Percentiles rank a stretch among this genome's conserved stretches.
Conservation (phyloP, 306 rosid genomes). For the Cicer yamashitae region DNA sequence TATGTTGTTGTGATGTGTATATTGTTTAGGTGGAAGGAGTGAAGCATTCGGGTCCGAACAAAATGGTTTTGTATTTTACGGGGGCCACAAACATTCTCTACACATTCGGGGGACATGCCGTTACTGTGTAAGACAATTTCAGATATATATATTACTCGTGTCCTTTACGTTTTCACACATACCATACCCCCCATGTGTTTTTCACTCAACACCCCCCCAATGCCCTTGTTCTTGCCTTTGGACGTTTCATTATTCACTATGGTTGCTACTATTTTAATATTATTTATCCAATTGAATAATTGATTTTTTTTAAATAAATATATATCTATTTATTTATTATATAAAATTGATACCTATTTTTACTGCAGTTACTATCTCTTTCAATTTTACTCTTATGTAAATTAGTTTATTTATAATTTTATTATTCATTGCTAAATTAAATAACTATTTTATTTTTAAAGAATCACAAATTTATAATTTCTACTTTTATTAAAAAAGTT, state of each 20-base stretch:
- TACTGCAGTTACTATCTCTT: no score
- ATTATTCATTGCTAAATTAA: no score
- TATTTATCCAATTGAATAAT: no score
- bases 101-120: constrained; percentile 99
- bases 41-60: constrained; percentile 89
- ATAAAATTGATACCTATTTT: no score
- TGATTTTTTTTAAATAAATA: no score
- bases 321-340: no score
- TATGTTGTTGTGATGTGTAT: constrained; percentile 10
- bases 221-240: constrained; percentile 11
- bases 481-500: no score
- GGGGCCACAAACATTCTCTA: constrained; percentile 99
- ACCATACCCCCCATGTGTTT: constrained; percentile 3
- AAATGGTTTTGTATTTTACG: constrained; percentile 88
- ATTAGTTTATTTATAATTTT: no score
- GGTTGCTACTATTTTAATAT: no score
- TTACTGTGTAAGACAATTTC: constrained; percentile 88
- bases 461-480: no score
- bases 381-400: no score
- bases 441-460: no score
- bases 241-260: not conserved
- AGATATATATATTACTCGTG: constrained; percentile 36
- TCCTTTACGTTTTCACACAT: constrained; percentile 44
- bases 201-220: not conserved
- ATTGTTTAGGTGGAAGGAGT: constrained; percentile 79